Evolutionary conservation across 2,329 filamentous ascomycete genomes (phyloP), one percentile per base, ranked within the genome.

Genomic region (Camptophora hylomeconis): DNA sequence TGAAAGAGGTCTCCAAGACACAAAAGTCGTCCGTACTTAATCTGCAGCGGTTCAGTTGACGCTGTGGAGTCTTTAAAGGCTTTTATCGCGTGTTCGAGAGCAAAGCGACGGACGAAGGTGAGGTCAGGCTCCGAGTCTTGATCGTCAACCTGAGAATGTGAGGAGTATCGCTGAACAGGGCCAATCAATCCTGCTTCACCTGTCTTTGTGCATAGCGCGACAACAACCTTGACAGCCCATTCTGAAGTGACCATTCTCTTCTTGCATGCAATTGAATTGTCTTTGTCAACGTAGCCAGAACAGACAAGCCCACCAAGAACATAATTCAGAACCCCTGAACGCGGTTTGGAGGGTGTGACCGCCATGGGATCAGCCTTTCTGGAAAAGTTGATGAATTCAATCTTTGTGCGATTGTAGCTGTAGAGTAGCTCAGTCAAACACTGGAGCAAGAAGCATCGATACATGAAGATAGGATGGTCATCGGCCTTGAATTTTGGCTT

Each of bases 321-420:
- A 48, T 98, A 98, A 52, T 95, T 94, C 38, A 98, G 63, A 23
- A 95, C 79, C 38, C 80, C 84, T 7, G 87, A 86, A 21, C 89
- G 75, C 32, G 89, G 89, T 54, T 95, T 95, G 10, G 92, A 86
- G 4, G 89, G 89, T 2, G 89, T 95, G 30, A 74, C 75, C 7
- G 77, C 77, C 43, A 82, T 77, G 24, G 83, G 69, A 25, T 87
- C 82, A 5, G 82, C 78, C 48, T 86, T 93, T 36, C 87, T 77
- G 42, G 92, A 95, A 60, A 94, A 98, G 53, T 94, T 95, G 61
- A 99, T 94, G 51, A 99, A 95, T 51, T 98, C 92, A 23, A 98
- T 73, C 64, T 99, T 99, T 6, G 84, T 82, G 30, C 84, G 75
- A 44, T 84, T 93, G 58, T 95, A 98, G 47, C 80, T 92, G 33